Conservation (phyloP, 495 filamentous ascomycete genomes). For the Hyaloscypha variabilis region DNA sequence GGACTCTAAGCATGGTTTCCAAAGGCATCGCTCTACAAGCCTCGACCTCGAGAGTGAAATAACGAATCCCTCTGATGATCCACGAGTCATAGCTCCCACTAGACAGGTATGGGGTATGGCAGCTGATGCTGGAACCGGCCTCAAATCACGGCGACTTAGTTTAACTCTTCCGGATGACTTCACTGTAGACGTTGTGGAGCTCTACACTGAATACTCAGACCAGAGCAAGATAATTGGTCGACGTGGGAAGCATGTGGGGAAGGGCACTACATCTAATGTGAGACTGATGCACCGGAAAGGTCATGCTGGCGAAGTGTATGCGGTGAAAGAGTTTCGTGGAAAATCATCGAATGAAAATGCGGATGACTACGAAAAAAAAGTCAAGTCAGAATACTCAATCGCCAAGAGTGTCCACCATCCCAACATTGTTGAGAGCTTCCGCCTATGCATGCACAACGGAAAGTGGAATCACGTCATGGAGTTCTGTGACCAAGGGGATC, state of each 20-base stretch:
- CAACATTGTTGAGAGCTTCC: slow-evolving; percentile 74
- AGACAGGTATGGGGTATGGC: slow-evolving; percentile 50
- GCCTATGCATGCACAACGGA: slow-evolving; percentile 65
- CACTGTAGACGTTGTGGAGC: slow-evolving; percentile 61
- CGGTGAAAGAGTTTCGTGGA: slow-evolving; percentile 77
- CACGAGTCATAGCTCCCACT: slow-evolving; percentile 11
- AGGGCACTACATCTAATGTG: slow-evolving; percentile 73
- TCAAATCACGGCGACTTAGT: slow-evolving; percentile 66
- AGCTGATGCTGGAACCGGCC: slow-evolving; percentile 62
- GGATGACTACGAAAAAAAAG: slow-evolving; percentile 73
- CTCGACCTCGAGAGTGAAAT: slow-evolving; percentile 24
- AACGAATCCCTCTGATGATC: slow-evolving; percentile 3
- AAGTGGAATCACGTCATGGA: slow-evolving; percentile 87
- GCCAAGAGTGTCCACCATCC: slow-evolving; percentile 76
- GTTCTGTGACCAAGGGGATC: slow-evolving; percentile 73
- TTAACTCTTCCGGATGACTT: slow-evolving; percentile 66
- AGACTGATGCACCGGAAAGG: slow-evolving; percentile 66
- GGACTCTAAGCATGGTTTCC: slow-evolving; percentile 19
- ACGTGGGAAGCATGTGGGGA: slow-evolving; percentile 66
- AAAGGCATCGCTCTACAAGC: slow-evolving; percentile 29
- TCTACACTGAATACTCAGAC: slow-evolving; percentile 61
- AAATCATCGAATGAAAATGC: slow-evolving; percentile 60
- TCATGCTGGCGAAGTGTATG: slow-evolving; percentile 58
- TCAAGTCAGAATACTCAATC: slow-evolving; percentile 80
- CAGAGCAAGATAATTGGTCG: slow-evolving; percentile 59